Evolutionary conservation across 257 asterid species (phyloP), one percentile per base, ranked within the genome.

Genomic region (Lycium barbarum): DNA sequence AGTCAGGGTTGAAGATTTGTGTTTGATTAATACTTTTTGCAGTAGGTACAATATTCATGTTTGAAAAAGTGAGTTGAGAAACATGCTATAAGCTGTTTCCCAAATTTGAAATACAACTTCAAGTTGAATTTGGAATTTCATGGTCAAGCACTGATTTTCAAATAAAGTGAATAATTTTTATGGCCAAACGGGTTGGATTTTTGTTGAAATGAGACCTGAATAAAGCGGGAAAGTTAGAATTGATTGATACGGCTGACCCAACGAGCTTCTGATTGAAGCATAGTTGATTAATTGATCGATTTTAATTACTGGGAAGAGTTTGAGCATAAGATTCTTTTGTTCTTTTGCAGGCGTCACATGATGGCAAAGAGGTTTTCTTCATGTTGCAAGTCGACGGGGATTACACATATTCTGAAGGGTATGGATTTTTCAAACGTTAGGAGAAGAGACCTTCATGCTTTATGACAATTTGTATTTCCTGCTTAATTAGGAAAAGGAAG

Each of bases 401-500:
- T 74, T 93, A 90, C 88, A 91, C 90, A 9, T 93, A 93, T 74
- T 65, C 90, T 81, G 89, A 87, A 80, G 96, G 96, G 94, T 93
- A 87, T 59, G 71, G 35, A 83, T 84, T 78, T 47, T 22, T 26
- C 40, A 73, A 47, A 47, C 45, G 59, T 6, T 47, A n/a, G 82
- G 47, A 84, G 9, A 43, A 20, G 22, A 6, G 36, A 45, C 35
- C 82, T 55, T 36, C 71, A 72, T 35, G 84, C 68, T 81, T 49
- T 76, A 70, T 63, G 13, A 70, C 11, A 62, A 40, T 20, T 53
- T 70, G 62, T 76, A 17, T 66, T 49, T 66, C 18, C 63, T 53
- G 35, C 72, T 47, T 26, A 67, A 53, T 1, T 9, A 74, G 43
- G 61, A 74, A 12, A 47, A 74, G 9, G 47, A 73, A n/a, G 58